These are phyloP conservation scores for Coemansia sp. DNA, from an alignment of 371 early-diverging fungal species.

Conservation along the genomic window DNA sequence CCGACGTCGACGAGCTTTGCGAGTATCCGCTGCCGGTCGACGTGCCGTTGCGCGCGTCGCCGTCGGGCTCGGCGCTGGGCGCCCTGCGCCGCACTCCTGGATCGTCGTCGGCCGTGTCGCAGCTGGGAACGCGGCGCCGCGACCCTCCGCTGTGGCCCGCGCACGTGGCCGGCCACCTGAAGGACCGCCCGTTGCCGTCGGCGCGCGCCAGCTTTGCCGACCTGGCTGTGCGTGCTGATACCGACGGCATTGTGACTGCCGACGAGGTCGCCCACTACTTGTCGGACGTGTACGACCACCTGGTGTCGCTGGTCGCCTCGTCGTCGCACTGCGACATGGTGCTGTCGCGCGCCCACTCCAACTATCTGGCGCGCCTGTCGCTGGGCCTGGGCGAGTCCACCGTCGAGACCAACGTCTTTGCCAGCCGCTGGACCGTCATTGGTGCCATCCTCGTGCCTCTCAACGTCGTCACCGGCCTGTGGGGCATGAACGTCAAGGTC, in stretches of 20 bases:
- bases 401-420: constrained; percentile 82
- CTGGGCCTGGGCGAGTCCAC: constrained; percentile 94
- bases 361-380: constrained; percentile 92
- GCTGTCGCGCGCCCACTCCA: constrained; percentile 87
- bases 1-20: constrained; percentile 6
- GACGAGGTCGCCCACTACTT: constrained; percentile 62
- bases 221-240: constrained; percentile 3
- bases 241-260: constrained; percentile 7
- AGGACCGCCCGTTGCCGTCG: constrained; percentile 15
- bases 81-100: constrained; percentile 7
- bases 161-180: constrained; percentile 6
- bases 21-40: constrained; percentile 6
- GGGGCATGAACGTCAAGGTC: constrained; percentile 92
- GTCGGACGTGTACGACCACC: constrained; percentile 93
- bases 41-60: not conserved
- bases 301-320: constrained; percentile 85
- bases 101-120: constrained; percentile 9
- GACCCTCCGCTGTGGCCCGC: constrained; percentile 25
- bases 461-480: constrained; percentile 90
- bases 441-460: constrained; percentile 90
- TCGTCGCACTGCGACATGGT: constrained; percentile 88
- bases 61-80: constrained; percentile 1
- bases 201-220: constrained; percentile 34
- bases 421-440: constrained; percentile 84
- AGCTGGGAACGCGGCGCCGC: constrained; percentile 16